These are phyloP conservation scores for Diaporthe eres DNA, from an alignment of 2,329 filamentous ascomycete genomes.

Conservation along the genomic window DNA sequence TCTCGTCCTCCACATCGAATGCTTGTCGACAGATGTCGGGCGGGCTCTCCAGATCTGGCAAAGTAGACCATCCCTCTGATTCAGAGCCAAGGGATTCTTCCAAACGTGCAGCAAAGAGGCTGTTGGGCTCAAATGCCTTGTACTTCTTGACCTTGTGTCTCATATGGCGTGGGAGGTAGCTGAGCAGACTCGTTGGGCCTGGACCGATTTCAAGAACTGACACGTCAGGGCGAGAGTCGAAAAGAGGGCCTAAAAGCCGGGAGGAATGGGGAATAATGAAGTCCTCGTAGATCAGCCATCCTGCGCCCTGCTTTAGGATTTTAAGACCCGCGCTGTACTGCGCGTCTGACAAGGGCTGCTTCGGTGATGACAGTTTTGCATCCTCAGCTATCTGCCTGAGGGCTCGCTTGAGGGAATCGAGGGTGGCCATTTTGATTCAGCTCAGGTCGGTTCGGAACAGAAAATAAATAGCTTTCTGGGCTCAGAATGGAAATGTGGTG, in stretches of 20 bases:
- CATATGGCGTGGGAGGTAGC: constrained; percentile 58
- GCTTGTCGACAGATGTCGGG: constrained; percentile 55
- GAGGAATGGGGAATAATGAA: constrained; percentile 67
- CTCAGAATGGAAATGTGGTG: too few relatives aligned
- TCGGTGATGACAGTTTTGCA: background rate
- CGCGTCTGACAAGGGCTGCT: constrained; percentile 51
- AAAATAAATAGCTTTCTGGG: too few relatives aligned
- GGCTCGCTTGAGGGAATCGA: background rate
- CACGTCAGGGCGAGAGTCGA: constrained; percentile 57
- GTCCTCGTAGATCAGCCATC: constrained; percentile 58
- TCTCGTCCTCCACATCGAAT: constrained; percentile 54
- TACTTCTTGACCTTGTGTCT: constrained; percentile 64
- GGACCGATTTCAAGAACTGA: constrained; percentile 73
- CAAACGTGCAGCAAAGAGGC: constrained; percentile 59
- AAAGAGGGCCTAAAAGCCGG: constrained; percentile 56
- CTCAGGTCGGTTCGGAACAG: too few relatives aligned
- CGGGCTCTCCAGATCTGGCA: constrained; percentile 58
- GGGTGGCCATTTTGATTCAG: background rate
- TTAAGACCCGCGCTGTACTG: constrained; percentile 66
- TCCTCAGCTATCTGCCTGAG: background rate
- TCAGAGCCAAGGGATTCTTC: constrained; percentile 56
- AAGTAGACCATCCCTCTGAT: constrained; percentile 49
- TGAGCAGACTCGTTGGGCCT: constrained; percentile 68
- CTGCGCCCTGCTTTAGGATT: constrained; percentile 53
- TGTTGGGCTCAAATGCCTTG: constrained; percentile 67